Evolutionary conservation across 2,329 filamentous ascomycete species (phyloP).

Genomic region (Talaromyces marneffei): DNA sequence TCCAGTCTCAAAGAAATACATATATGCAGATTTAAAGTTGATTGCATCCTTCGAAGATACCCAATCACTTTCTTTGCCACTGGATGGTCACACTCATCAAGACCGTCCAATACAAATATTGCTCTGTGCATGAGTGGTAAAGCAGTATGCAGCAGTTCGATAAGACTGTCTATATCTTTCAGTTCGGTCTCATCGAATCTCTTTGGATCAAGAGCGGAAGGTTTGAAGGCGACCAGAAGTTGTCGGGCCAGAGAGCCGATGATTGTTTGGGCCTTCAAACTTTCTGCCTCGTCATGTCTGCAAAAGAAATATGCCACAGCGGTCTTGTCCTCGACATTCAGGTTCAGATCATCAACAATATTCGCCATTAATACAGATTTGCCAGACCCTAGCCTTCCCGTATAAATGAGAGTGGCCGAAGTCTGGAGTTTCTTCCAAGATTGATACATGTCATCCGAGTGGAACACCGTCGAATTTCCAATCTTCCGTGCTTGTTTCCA

Average conservation of each 20-base stretch:
- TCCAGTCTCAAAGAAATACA: neutral
- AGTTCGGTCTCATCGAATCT: neutral
- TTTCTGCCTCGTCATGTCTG: slow-evolving; percentile 25
- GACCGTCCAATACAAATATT: neutral
- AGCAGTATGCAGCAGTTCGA: neutral
- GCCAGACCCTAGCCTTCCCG: slow-evolving; percentile 41
- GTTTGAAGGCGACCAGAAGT: slow-evolving; percentile 18
- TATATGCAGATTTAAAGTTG: neutral
- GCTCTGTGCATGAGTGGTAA: neutral
- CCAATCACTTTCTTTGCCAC: neutral
- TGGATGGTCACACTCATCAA: slow-evolving; percentile 4
- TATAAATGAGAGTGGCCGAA: slow-evolving; percentile 30
- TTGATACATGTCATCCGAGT: slow-evolving; percentile 24
- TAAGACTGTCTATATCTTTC: neutral
- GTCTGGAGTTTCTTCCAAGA: slow-evolving; percentile 23
- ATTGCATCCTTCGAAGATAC: neutral
- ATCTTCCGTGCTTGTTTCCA: slow-evolving; percentile 42
- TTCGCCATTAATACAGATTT: slow-evolving; percentile 45
- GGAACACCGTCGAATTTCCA: slow-evolving; percentile 27
- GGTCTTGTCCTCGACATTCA: slow-evolving; percentile 14
- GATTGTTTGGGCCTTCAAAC: slow-evolving; percentile 25
- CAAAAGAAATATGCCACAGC: slow-evolving; percentile 33
- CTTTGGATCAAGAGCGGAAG: neutral
- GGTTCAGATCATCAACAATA: slow-evolving; percentile 36
- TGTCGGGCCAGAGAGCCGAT: slow-evolving; percentile 34